Evolutionary conservation across 257 asterid genomes (phyloP).

Genomic region (Ophiorrhiza pumila): DNA sequence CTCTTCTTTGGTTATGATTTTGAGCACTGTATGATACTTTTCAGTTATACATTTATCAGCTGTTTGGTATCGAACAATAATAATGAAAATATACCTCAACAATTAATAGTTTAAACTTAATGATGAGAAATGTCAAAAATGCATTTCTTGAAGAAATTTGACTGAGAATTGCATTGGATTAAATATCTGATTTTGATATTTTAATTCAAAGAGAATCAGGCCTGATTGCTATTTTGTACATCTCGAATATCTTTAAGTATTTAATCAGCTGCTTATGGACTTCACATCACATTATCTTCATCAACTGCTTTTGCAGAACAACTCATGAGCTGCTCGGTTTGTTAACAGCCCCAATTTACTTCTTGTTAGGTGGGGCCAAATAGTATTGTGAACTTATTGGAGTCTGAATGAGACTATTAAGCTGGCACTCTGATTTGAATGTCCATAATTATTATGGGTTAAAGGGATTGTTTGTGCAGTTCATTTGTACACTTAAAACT

Average conservation of each 20-base stretch:
- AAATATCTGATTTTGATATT: neutral
- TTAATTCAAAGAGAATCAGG: neutral
- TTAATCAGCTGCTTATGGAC: neutral
- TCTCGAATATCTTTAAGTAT: neutral
- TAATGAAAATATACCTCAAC: neutral
- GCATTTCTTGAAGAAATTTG: slow-evolving; percentile 1
- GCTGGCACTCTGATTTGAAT: neutral
- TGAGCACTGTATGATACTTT: neutral
- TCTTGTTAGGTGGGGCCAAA: neutral
- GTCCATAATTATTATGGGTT: neutral
- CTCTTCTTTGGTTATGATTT: neutral
- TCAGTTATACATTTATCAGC: neutral
- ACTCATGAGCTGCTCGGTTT: neutral
- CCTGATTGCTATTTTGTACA: neutral
- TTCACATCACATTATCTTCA: neutral
- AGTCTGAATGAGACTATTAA: neutral
- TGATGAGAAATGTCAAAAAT: neutral
- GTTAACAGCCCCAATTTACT: neutral
- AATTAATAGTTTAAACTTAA: neutral
- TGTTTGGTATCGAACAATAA: neutral
- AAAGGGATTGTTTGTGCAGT: neutral
- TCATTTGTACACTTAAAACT: neutral
- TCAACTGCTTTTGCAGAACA: neutral
- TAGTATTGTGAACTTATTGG: neutral
- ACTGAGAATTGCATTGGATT: neutral